Conservation (phyloP, 768 basidiomycete species). For the Boletus huronensis region DNA sequence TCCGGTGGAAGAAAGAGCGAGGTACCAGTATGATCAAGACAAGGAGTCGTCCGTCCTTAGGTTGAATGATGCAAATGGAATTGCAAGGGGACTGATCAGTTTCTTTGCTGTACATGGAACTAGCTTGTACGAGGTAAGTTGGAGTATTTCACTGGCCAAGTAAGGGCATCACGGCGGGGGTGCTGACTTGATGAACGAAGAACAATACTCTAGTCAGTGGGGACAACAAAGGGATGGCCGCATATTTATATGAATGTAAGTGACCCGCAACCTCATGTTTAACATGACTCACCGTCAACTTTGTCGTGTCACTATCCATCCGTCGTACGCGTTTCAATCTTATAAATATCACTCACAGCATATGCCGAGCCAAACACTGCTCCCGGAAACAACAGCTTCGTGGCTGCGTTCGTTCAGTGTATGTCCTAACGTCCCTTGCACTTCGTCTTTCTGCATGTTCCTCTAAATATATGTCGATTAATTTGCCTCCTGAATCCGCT, state of each 20-base stretch:
- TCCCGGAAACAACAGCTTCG: constrained; percentile 68
- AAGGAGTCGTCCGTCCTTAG: constrained; percentile 67
- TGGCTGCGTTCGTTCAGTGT: constrained; percentile 78
- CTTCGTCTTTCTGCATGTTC: neutral
- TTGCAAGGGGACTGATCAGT: constrained; percentile 62
- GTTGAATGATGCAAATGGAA: constrained; percentile 58
- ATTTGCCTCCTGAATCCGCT: neutral
- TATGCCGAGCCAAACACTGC: constrained; percentile 57
- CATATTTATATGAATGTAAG: constrained; percentile 71
- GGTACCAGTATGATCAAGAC: constrained; percentile 69
- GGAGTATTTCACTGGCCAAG: neutral
- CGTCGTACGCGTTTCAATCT: neutral
- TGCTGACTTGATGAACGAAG: constrained; percentile 32
- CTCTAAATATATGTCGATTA: neutral
- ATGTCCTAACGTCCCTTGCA: constrained; percentile 18
- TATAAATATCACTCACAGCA: constrained; percentile 35
- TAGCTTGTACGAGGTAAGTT: constrained; percentile 63
- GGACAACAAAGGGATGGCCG: constrained; percentile 87
- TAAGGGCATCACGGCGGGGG: neutral
- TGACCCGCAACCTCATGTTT: neutral
- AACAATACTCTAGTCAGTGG: constrained; percentile 80
- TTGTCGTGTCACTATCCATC: neutral
- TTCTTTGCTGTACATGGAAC: constrained; percentile 82
- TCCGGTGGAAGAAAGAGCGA: constrained; percentile 62
- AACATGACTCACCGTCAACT: neutral